phyloP scores from a whole-genome alignment of 2,329 filamentous ascomycete species.

The Claviceps purpurea region DNA sequence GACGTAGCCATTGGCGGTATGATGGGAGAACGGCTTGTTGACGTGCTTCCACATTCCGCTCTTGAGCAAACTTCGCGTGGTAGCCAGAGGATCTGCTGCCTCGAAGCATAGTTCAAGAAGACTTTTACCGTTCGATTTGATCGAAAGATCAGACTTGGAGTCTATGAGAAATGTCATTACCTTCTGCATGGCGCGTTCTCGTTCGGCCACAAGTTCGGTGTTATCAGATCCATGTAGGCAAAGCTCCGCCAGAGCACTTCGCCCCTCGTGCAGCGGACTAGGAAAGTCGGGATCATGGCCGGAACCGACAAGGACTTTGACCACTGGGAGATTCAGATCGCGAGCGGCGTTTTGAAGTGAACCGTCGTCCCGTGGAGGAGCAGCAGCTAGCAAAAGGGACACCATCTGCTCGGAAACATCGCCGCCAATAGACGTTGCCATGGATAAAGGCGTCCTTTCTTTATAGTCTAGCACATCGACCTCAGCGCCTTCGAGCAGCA shows the following conservation, averaged over 20 bases:
- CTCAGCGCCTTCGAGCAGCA: slow-evolving; percentile 46
- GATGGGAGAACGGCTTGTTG: slow-evolving; percentile 46
- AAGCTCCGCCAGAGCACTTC: slow-evolving; percentile 50
- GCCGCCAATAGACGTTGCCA: slow-evolving; percentile 43
- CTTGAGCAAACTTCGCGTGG: slow-evolving; percentile 45
- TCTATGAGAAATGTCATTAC: slow-evolving; percentile 43
- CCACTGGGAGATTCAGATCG: slow-evolving; percentile 41
- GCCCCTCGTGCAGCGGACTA: slow-evolving; percentile 46
- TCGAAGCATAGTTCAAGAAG: slow-evolving; percentile 47
- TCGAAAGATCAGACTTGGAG: slow-evolving; percentile 40
- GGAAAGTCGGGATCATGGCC: slow-evolving; percentile 54
- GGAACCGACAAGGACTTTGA: slow-evolving; percentile 42
- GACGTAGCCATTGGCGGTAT: slow-evolving; percentile 35
- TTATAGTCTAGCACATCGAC: slow-evolving; percentile 42
- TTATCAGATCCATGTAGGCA: slow-evolving; percentile 41
- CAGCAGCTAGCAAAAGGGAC: slow-evolving; percentile 39
- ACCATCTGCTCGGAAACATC: slow-evolving; percentile 40
- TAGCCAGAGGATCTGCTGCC: slow-evolving; percentile 37
- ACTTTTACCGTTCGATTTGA: slow-evolving; percentile 44
- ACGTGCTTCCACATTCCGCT: slow-evolving; percentile 51
- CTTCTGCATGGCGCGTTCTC: slow-evolving; percentile 42
- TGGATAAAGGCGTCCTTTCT: slow-evolving; percentile 45
- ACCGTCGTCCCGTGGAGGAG: slow-evolving; percentile 48
- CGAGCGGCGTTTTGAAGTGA: slow-evolving; percentile 53
- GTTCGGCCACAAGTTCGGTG: slow-evolving; percentile 28